These are phyloP conservation scores for Artemisia argyi DNA, from an alignment of 129 eudicot genomes.

Conservation along the genomic window DNA sequence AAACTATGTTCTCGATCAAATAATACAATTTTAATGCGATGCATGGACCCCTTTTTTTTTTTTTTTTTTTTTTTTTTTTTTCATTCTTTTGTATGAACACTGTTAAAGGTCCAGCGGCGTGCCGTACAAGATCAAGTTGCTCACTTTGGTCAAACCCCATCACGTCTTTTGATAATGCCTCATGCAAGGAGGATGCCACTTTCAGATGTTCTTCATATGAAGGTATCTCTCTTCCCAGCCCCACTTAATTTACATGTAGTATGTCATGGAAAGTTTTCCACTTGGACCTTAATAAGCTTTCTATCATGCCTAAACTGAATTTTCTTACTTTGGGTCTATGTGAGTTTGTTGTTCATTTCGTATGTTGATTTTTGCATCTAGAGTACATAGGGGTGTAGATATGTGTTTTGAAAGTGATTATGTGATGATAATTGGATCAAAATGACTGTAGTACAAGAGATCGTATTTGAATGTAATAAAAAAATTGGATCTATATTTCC, in stretches of 20 bases:
- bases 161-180: slow-evolving; percentile 84
- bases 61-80: neutral
- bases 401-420: neutral
- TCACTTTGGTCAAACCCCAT: slow-evolving; percentile 92
- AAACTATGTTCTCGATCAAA: slow-evolving; percentile 14
- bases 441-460: too few relatives aligned
- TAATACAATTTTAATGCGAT: neutral
- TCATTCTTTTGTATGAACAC: slow-evolving; percentile 7
- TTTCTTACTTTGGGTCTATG: too few relatives aligned
- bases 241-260: neutral
- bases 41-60: neutral
- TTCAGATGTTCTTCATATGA: slow-evolving; percentile 86
- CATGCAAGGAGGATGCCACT: slow-evolving; percentile 82
- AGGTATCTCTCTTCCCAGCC: slow-evolving; percentile 42
- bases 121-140: slow-evolving; percentile 93
- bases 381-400: too few relatives aligned
- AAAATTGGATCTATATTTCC: too few relatives aligned
- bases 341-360: too few relatives aligned
- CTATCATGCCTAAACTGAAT: too few relatives aligned
- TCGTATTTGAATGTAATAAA: too few relatives aligned
- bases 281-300: too few relatives aligned
- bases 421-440: too few relatives aligned
- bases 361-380: too few relatives aligned
- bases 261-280: too few relatives aligned
- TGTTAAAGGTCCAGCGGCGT: slow-evolving; percentile 65